Conservation (phyloP, 202 grass and related monocot species). For the Brachypodium distachyon region DNA sequence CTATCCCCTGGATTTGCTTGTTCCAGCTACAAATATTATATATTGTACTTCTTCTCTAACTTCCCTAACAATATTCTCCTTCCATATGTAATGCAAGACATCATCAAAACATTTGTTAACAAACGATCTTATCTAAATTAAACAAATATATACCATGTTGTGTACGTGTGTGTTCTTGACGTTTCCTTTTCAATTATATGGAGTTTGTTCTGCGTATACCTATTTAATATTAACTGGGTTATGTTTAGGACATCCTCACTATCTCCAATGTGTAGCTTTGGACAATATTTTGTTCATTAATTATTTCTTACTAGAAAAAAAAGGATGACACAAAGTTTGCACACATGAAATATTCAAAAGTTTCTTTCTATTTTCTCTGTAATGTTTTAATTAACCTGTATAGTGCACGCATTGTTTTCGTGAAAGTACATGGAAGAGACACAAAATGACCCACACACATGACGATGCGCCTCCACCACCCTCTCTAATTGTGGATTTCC, state of each 20-base stretch:
- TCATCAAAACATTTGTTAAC: conserved; percentile 8
- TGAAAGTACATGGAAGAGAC: too few species aligned
- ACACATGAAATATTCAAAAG: too few species aligned
- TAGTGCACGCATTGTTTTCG: too few species aligned
- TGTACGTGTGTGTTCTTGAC: not conserved
- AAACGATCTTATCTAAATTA: conserved; percentile 10
- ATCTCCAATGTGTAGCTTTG: too few species aligned
- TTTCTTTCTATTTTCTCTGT: too few species aligned
- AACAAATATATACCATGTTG: not conserved
- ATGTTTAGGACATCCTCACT: not conserved
- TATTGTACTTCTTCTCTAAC: conserved; percentile 39
- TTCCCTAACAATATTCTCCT: conserved; percentile 59
- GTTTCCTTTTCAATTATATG: not conserved
- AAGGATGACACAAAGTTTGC: too few species aligned
- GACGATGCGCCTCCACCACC: too few species aligned
- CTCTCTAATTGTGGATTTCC: too few species aligned
- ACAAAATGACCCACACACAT: too few species aligned
- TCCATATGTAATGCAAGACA: not conserved
- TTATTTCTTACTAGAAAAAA: too few species aligned
- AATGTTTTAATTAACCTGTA: too few species aligned
- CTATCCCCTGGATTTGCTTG: conserved; percentile 22
- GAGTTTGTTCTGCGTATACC: not conserved
- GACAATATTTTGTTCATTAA: too few species aligned
- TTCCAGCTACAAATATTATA: conserved; percentile 4
- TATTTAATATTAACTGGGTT: not conserved